Base-by-base conservation (phyloP, 345 rosid genomes). In the Noccaea bulbosa region DNA sequence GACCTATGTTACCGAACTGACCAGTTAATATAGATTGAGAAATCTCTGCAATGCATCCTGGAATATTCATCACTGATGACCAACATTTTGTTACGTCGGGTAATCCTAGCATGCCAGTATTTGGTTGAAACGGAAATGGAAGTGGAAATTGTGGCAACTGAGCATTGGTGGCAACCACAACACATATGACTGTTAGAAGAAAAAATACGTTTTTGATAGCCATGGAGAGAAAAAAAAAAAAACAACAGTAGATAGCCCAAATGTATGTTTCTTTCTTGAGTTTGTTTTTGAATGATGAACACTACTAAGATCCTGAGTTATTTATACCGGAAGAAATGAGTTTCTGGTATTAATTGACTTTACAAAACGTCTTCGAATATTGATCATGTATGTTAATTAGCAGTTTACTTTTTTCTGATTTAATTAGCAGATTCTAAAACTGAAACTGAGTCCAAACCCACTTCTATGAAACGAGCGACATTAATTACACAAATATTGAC, bases 21-120 rank as follows among this genome's bases (percentile, higher is more conserved):
- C 59, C 16, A 0, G 39, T 51, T 4, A 65, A 8, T 20, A 51
- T 38, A 0, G 49, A 65, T 65, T 50, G 70, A 22, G 49, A 39
- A 65, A 65, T 39, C 39, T 51, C 30, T n/a, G 7, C 24, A 38
- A 51, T 3, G 15, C 70, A 65, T 50, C 24, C 39, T 3, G 70
- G 70, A 8, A 65, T 14, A 39, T 50, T 3, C 8, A 49, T 20
- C 12, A 64, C 17, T 0, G 34, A 7, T 37, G 22, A 37, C 59
- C 24, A 65, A 50, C 47, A 50, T 65, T 50, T 50, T 24, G 5
- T 38, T 8, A 38, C 5, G 2, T 50, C 15, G 5, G 39, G 70
- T 50, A 49, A 4, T 37, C 45, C 20, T 63, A 8, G 5, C 5
- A 34, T 4, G 34, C 17, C 33, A 3, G 2, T 3, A 47, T 0